A percentile compares a stretch with the other conserved stretches of the same genome.
phyloP scores from a whole-genome alignment of 139 green algal genomes.

The Prasinococcaceae sp. region DNA sequence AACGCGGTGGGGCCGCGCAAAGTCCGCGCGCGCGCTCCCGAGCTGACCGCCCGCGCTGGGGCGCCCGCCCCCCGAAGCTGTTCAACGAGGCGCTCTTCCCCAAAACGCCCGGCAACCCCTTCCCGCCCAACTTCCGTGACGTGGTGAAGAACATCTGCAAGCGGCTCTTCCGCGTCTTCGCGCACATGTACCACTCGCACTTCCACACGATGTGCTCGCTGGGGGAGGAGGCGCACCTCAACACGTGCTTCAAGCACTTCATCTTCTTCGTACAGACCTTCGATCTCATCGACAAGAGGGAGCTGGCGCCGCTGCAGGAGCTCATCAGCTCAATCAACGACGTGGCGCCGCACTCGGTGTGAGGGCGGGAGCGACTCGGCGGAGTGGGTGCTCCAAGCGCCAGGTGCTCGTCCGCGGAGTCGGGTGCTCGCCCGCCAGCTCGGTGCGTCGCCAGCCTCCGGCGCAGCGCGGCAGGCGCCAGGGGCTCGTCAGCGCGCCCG shows the following conservation, averaged over 20 bases:
- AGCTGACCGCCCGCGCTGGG: too few species aligned
- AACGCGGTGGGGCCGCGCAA: too few species aligned
- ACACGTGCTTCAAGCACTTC: conserved; percentile 99
- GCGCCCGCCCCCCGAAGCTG: too few species aligned
- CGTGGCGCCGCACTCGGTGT: not conserved
- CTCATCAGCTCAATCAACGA: conserved; percentile 60
- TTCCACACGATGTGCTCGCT: conserved; percentile 59
- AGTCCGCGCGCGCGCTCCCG: too few species aligned
- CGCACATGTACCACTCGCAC: conserved; percentile 97
- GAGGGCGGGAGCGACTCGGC: too few species aligned
- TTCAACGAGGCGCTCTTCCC: conserved; percentile 61
- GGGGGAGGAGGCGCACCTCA: conserved; percentile 79
- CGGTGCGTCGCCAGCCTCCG: too few species aligned
- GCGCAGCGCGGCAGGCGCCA: too few species aligned
- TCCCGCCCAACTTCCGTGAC: conserved; percentile 72
- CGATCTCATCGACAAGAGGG: conserved; percentile 75
- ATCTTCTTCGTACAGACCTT: conserved; percentile 80
- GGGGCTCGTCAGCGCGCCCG: too few species aligned
- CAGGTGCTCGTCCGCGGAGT: too few species aligned
- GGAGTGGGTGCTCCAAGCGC: too few species aligned
- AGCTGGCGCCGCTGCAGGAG: conserved; percentile 82
- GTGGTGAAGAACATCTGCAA: conserved; percentile 89
- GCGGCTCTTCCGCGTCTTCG: conserved; percentile 96
- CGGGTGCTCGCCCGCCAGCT: too few species aligned
- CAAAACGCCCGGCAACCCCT: conserved; percentile 47